phyloP scores from a whole-genome alignment of 805 yeast species.

The Sugiyamaella boreocaroliniensis region DNA sequence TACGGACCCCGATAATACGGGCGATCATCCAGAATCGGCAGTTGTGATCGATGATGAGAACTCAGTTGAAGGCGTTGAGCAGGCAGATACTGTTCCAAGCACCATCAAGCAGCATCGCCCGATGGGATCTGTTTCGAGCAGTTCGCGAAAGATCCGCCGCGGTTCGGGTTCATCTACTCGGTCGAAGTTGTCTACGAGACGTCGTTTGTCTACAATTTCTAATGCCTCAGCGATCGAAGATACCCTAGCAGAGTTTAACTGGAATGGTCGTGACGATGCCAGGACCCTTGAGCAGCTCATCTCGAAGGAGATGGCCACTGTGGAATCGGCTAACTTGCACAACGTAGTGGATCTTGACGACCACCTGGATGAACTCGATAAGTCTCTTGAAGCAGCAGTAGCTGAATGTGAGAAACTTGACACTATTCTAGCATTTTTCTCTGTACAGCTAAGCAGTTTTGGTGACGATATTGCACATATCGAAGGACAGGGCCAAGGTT shows the following conservation, averaged over 20 bases:
- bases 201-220: constrained; percentile 13
- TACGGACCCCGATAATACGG: neutral
- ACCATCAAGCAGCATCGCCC: neutral
- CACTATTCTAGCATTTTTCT: constrained; percentile 48
- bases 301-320: constrained; percentile 48
- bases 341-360: constrained; percentile 47
- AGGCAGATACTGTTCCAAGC: neutral
- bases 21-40: neutral
- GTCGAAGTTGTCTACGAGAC: constrained; percentile 9
- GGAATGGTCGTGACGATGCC: constrained; percentile 66
- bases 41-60: neutral
- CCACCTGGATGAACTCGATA: constrained; percentile 38
- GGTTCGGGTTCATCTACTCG: constrained; percentile 11
- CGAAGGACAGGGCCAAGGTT: constrained; percentile 70
- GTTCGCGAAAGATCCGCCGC: neutral
- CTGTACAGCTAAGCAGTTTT: constrained; percentile 56
- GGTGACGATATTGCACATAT: constrained; percentile 63
- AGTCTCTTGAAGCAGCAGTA: constrained; percentile 39
- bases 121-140: neutral
- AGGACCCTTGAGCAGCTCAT: constrained; percentile 52
- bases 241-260: constrained; percentile 67
- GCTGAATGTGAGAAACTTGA: constrained; percentile 50
- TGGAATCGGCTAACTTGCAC: constrained; percentile 58
- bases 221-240: constrained; percentile 44
- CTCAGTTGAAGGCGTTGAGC: neutral